Percentiles rank a stretch among this genome's conserved stretches.
These are phyloP conservation scores for Neolecta irregularis DNA, from an alignment of 1,139 yeast genomes.

Conservation along the genomic window DNA sequence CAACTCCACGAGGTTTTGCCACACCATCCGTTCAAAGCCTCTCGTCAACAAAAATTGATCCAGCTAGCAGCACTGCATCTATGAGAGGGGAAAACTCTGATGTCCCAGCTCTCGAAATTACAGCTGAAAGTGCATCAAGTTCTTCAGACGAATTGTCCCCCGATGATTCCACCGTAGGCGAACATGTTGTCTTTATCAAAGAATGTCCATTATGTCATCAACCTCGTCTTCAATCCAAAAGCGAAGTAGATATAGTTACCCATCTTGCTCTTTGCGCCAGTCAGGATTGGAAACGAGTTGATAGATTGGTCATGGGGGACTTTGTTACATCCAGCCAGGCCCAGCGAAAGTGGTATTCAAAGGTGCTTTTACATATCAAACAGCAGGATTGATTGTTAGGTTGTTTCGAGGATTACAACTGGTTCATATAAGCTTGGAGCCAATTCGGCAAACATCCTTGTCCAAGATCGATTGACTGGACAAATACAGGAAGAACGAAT, in stretches of 20 bases:
- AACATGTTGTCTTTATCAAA: slow-evolving; percentile 41
- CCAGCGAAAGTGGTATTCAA: slow-evolving; percentile 76
- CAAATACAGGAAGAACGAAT: slow-evolving; percentile 80
- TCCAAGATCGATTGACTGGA: slow-evolving; percentile 83
- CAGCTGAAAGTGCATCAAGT: too few species aligned
- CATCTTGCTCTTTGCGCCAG: slow-evolving; percentile 82
- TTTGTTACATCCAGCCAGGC: slow-evolving; percentile 75
- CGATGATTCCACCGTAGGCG: slow-evolving; percentile 16
- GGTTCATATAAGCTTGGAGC: slow-evolving; percentile 81
- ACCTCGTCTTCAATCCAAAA: slow-evolving; percentile 39
- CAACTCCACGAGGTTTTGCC: too few species aligned
- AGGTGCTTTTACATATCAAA: slow-evolving; percentile 21
- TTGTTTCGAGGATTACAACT: slow-evolving; percentile 67
- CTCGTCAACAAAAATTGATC: too few species aligned
- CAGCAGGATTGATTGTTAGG: slow-evolving; percentile 2
- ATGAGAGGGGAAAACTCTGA: too few species aligned
- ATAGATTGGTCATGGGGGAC: slow-evolving; percentile 47
- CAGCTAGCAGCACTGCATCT: too few species aligned
- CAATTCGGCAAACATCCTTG: slow-evolving; percentile 83
- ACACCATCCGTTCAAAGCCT: too few species aligned
- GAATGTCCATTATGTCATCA: slow-evolving; percentile 66
- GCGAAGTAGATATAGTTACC: slow-evolving; percentile 54
- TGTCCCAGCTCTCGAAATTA: too few species aligned
- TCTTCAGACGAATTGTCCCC: slow-evolving; percentile 1
- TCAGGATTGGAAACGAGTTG: slow-evolving; percentile 58